Percentiles rank a stretch among this genome's conserved stretches.
Conservation (phyloP, 129 eudicot species). For the Heracleum sosnowskyi region DNA sequence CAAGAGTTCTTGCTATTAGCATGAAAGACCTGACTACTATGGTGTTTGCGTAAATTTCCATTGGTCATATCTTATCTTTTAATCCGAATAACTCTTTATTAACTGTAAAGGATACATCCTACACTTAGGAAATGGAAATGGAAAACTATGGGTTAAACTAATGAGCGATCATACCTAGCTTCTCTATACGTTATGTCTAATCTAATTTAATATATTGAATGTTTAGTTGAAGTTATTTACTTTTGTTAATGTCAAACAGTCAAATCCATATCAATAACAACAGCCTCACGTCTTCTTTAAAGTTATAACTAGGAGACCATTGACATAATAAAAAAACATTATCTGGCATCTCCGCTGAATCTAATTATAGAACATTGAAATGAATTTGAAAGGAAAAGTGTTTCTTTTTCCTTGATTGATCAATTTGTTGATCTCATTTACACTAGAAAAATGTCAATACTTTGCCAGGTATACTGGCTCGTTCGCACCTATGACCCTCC, state of each 20-base stretch:
- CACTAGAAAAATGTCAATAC: background rate
- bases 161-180: background rate
- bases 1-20: background rate
- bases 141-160: background rate
- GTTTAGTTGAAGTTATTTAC: background rate
- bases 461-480: background rate
- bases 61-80: background rate
- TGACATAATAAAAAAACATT: background rate
- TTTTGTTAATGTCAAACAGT: background rate
- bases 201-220: background rate
- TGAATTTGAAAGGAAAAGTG: background rate
- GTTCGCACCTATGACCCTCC: background rate
- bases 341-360: background rate
- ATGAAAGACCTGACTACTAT: background rate
- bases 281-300: background rate
- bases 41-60: background rate
- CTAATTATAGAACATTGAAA: background rate
- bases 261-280: background rate
- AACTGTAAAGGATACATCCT: background rate
- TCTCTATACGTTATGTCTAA: background rate
- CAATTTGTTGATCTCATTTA: background rate
- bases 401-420: background rate
- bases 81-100: background rate
- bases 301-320: background rate
- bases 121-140: background rate